Base-by-base conservation (phyloP, 177 flowering plant species). In the Vitis hybrid region DNA sequence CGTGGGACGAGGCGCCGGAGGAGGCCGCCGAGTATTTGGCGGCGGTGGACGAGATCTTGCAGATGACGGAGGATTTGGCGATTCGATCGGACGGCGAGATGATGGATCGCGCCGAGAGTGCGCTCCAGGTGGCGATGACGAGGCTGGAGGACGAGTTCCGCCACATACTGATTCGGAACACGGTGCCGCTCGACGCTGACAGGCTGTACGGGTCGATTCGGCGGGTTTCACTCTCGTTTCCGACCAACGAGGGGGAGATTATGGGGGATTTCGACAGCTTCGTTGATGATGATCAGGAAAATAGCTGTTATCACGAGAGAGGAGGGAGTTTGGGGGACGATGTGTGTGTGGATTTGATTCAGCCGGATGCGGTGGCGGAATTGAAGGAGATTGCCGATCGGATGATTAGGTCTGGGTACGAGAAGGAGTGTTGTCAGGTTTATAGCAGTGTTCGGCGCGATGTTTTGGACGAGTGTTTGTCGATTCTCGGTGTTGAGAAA, bases 111-210 rank as follows among this genome's bases (percentile, higher is more conserved):
- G 92, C 92, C 0, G 96, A 93, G 77, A 79, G 64, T 18, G 88
- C 88, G 17, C 70, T 93, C n/a, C 96, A 91, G 74, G 3, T 83
- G 13, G 99, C 99, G 4, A 95, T 95, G 99, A 63, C 86, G 21
- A 77, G 84, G 55, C 71, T 95, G 58, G 97, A 95, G 86, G 97
- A 91, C 12, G 99, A 95, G 78, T 88, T 95, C 64, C 83, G 90
- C 0, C 86, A 76, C 14, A 70, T 91, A 11, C 63, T 95, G 76
- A 76, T 79, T 13, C 71, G 87, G n/a, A 87, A 82, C 70, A 85
- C 90, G 0, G 78, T 86, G 11, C 81, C 75, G 5, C 82, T 81
- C 3, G 84, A 81, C 65, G 76, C 75, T 0, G 82, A 79, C 21
- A 69, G 81, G 55, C 71, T 88, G 14, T 74, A 80, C 65, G 85